phyloP scores from a whole-genome alignment of 371 early-diverging fungal genomes.

The Phascolomyces articulosus region DNA sequence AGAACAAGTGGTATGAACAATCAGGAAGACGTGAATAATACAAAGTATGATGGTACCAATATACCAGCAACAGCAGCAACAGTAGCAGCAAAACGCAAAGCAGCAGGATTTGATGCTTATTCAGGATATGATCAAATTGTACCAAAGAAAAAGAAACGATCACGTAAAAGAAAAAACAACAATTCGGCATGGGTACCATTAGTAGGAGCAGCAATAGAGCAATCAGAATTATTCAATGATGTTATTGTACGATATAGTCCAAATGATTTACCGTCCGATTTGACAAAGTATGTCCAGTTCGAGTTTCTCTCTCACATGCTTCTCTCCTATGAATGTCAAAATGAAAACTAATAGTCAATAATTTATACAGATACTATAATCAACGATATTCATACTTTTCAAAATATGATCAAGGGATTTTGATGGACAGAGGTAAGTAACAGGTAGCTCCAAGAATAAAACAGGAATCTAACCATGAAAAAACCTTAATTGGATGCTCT shows the following conservation, averaged over 20 bases:
- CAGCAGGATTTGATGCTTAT: background rate
- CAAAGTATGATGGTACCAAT: too few species aligned
- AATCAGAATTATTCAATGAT: conserved; percentile 21
- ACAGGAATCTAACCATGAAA: background rate
- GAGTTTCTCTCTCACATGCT: background rate
- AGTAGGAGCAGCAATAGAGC: too few species aligned
- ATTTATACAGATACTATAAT: conserved; percentile 74
- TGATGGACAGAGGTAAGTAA: conserved; percentile 75
- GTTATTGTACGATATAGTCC: conserved; percentile 31
- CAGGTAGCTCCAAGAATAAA: background rate
- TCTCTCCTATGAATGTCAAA: background rate
- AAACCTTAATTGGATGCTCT: background rate
- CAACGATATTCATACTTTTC: conserved; percentile 85
- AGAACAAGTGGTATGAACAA: too few species aligned
- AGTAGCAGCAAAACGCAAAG: background rate
- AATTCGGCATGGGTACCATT: background rate
- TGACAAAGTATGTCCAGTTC: conserved; percentile 29
- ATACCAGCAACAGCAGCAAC: too few species aligned
- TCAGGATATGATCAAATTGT: background rate
- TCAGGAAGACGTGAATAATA: background rate
- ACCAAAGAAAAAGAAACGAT: background rate
- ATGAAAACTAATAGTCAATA: too few species aligned
- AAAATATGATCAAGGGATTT: conserved; percentile 82
- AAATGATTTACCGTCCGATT: conserved; percentile 27
- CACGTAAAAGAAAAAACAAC: conserved; percentile 6